Evolutionary conservation across 2,329 filamentous ascomycete species (phyloP), one percentile per base, ranked within the genome.

Genomic region (Zarea fungicola): DNA sequence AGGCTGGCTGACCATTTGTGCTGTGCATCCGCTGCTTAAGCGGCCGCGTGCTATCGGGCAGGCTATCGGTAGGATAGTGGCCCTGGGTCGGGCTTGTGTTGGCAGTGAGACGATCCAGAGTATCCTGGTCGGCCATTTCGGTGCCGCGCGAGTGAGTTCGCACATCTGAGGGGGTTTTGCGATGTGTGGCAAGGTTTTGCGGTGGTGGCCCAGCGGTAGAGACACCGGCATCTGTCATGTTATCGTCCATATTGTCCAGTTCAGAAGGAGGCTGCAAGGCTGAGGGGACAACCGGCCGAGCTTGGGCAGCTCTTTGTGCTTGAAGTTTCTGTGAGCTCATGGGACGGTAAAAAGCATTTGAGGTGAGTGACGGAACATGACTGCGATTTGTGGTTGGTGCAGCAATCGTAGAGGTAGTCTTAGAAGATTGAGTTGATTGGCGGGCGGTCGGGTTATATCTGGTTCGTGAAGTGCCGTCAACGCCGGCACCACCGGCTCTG

Each of bases 281-380:
- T 19, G n/a, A n/a, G n/a, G n/a, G n/a, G n/a, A 68, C 72, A 13
- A 65, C 57, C 2, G 74, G 71, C 19, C 76, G 70, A 31, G 71
- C 62, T 8, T 67, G 77, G 55, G 84, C 80, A 54, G 61, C 83
- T 65, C 92, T 78, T 68, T 97, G 93, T 48, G 90, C 90, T 69
- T 97, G 92, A 43, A 97, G 74, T 64, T 89, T 86, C 65, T 96
- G 90, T 21, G 92, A 95, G 70, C 91, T 97, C 89, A 99, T 95
- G 32, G 93, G 93, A 19, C 85, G 86, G 63, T 95, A 96, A 71
- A 99, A 97, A 47, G 89, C 92, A 61, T 92, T 87, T 14, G 89
- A 90, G 3, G 89, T 85, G 46, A 99, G 73, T 2, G 87, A 90
- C 1, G 93, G 91, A 18, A 95, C 90, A 73, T 99, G 93, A 35